phyloP scores from a whole-genome alignment of 2,329 filamentous ascomycete species.

The Endoconidiophora polonica region DNA sequence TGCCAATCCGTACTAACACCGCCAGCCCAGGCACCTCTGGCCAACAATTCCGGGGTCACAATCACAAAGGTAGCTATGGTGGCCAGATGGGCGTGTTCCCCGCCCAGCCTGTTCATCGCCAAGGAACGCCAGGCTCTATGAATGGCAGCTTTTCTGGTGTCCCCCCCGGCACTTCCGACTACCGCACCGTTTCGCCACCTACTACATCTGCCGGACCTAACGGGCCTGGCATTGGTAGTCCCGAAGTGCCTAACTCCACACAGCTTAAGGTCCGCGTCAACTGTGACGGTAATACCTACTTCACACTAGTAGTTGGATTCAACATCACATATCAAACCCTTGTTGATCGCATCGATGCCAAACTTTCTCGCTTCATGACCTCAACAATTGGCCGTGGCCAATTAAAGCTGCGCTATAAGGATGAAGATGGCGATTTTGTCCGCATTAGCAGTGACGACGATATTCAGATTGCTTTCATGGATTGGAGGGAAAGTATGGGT shows the following conservation, averaged over 20 bases:
- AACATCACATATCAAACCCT: conserved; percentile 90
- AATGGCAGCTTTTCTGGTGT: conserved; percentile 17
- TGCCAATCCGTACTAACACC: conserved; percentile 51
- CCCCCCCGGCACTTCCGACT: conserved; percentile 24
- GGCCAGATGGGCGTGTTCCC: conserved; percentile 41
- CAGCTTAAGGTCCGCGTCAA: conserved; percentile 95
- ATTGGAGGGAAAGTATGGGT: conserved; percentile 58
- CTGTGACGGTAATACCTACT: conserved; percentile 68
- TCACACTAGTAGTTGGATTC: conserved; percentile 89
- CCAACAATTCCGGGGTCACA: conserved; percentile 32
- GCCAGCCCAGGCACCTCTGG: conserved; percentile 54
- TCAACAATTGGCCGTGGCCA: conserved; percentile 69
- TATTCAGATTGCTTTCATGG: conserved; percentile 86
- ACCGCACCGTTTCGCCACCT: conserved; percentile 31
- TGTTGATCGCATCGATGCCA: conserved; percentile 89
- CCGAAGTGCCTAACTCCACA: conserved; percentile 40
- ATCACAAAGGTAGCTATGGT: conserved; percentile 31
- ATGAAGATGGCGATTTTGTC: conserved; percentile 85
- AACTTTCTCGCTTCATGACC: conserved; percentile 71
- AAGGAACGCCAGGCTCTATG: conserved; percentile 27
- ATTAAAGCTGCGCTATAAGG: conserved; percentile 75
- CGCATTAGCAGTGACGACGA: conserved; percentile 92
- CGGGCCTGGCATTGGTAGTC: conserved; percentile 21
- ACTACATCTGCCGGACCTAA: conserved; percentile 15
- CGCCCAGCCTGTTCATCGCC: conserved; percentile 33